Conservation (phyloP, 805 yeast species). For the Kodamaea jinghongensis region DNA sequence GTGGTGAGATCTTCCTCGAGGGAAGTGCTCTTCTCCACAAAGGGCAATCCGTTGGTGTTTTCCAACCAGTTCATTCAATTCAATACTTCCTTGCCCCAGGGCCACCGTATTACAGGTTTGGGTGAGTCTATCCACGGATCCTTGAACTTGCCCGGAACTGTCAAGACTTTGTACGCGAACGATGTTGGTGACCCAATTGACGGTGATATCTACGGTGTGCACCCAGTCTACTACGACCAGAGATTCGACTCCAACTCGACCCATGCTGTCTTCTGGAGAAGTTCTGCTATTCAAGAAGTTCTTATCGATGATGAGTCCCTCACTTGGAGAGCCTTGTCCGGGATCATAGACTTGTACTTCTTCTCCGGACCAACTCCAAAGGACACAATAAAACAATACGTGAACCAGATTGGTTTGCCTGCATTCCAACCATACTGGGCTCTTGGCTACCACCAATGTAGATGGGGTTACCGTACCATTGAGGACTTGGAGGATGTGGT, state of each 20-base stretch:
- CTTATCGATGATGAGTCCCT: slow-evolving; percentile 22
- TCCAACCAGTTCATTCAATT: slow-evolving; percentile 32
- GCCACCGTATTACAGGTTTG: slow-evolving; percentile 27
- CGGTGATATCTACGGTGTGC: slow-evolving; percentile 31
- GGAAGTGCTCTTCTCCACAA: slow-evolving; percentile 27
- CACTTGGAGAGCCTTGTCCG: slow-evolving; percentile 28
- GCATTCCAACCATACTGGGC: slow-evolving; percentile 27
- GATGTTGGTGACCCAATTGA: slow-evolving; percentile 26
- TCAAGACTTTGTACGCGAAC: slow-evolving; percentile 27
- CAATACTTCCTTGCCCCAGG: slow-evolving; percentile 25
- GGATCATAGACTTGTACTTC: slow-evolving; percentile 26
- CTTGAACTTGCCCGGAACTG: slow-evolving; percentile 23
- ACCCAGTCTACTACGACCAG: slow-evolving; percentile 31
- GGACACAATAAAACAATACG: slow-evolving; percentile 23
- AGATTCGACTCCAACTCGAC: slow-evolving; percentile 17
- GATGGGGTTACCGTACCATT: slow-evolving; percentile 24
- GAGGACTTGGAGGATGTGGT: slow-evolving; percentile 18
- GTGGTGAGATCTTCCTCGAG: slow-evolving; percentile 19
- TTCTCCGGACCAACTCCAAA: slow-evolving; percentile 23
- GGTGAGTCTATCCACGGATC: slow-evolving; percentile 32
- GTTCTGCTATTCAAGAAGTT: slow-evolving; percentile 28
- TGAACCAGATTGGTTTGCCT: slow-evolving; percentile 21
- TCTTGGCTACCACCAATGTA: slow-evolving; percentile 25
- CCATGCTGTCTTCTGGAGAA: slow-evolving; percentile 32
- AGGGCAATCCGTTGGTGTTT: slow-evolving; percentile 27